Evolutionary conservation across 345 rosid species (phyloP).

Genomic region (Corchorus capsularis): DNA sequence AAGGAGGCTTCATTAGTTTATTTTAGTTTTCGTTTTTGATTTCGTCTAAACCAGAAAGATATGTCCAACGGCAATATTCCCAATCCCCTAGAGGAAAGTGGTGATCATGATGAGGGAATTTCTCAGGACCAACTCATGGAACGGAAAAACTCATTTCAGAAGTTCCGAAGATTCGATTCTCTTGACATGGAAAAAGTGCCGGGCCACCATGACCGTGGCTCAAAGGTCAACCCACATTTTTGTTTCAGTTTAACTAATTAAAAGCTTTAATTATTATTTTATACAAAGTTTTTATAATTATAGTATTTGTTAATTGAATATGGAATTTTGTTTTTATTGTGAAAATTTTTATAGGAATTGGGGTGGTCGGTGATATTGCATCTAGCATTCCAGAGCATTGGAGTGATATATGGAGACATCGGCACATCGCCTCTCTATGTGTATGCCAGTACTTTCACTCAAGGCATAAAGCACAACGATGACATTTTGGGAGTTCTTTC

Average conservation of each 20-base stretch:
- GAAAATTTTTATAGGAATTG: constrained; percentile 7
- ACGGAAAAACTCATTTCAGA: constrained; percentile 27
- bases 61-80: neutral
- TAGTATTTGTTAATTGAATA: too few relatives aligned
- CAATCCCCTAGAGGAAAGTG: neutral
- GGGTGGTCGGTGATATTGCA: constrained; percentile 42
- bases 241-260: neutral
- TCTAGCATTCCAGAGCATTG: constrained; percentile 64
- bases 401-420: constrained; percentile 59
- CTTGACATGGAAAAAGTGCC: constrained; percentile 41
- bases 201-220: constrained; percentile 16
- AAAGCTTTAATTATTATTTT: too few relatives aligned
- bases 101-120: neutral
- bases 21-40: neutral
- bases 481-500: constrained; percentile 61
- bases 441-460: constrained; percentile 35
- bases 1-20: neutral
- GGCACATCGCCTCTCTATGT: constrained; percentile 69
- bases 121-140: constrained; percentile 14
- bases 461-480: constrained; percentile 43
- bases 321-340: too few relatives aligned
- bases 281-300: too few relatives aligned
- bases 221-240: constrained; percentile 29
- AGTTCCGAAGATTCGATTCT: constrained; percentile 41
- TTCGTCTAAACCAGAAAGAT: neutral